Evolutionary conservation across 805 yeast species (phyloP), one percentile per base, ranked within the genome.

Genomic region (Clavispora asparagi): DNA sequence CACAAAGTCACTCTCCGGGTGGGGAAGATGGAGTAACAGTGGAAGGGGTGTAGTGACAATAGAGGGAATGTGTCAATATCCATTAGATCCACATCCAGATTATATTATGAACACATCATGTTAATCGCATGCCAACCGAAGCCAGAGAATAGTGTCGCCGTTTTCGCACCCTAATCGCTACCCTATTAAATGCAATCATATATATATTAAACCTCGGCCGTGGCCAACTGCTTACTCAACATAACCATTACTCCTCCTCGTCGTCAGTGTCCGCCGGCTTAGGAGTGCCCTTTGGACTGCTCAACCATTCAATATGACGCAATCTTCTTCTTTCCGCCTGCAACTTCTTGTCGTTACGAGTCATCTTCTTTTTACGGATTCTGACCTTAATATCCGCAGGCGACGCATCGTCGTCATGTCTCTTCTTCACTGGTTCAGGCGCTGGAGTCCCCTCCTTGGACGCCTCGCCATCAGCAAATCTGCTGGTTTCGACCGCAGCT

Each of bases 241-340:
- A 33, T 26, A 26, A 16, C 36, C 23, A 16, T 16, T 39, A 43
- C 29, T 77, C 78, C 30, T 84, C 92, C 66, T 92, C 98, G 53
- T 88, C 97, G 62, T 94, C 98, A 33, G 97, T 85, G 61, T 94
- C 96, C 28, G 75, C 82, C 6, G 97, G 95, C 64, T 86, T 87
- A 57, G 98, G 98, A 17, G 99, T 94, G 29, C 99, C 99, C 82
- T 94, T 94, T 55, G 99, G 97, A 58, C 95, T 81, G 57, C 83
- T 84, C 63, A 92, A 78, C 99, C 99, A 92, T 59, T 87, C 96
- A 45, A 92, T 76, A 67, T 92, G 87, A 70, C 98, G 83, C 67
- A 89, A 71, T 70, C 99, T 84, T 74, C 98, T 86, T 74, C 98
- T 84, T 67, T 87, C 95, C 33, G 85, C 95, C 70, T 91, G 90